Evolutionary conservation across 1,139 yeast genomes (phyloP), one percentile per base, ranked within the genome.

Genomic region (Geotrichum aggregatum): DNA sequence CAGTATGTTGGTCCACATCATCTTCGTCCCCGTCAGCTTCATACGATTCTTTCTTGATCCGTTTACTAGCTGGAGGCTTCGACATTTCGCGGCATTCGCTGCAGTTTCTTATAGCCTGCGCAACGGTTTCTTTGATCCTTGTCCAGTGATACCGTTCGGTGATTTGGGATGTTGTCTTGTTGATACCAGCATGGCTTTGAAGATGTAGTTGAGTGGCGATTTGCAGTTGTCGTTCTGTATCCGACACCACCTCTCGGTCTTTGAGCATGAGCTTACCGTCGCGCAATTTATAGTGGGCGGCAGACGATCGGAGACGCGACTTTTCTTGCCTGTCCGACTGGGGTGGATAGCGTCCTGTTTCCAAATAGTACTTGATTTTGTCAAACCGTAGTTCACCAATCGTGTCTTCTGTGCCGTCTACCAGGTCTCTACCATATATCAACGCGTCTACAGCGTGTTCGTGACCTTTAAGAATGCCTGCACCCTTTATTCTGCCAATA

Each of bases 131-230:
- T 67, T 92, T 91, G 57, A 92, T 86, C 49, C 95, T 78, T 1
- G 89, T 79, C 97, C 98, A 92, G 66, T 88, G 95, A 62, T 84
- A 92, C 60, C 79, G 78, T 58, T 86, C 94, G 0, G 94, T 79
- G 19, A 92, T 80, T 36, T 77, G 72, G 0, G 92, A 74, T 0
- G 97, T 89, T 1, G 95, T 84, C 63, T 84, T 86, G 68, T 92
- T 92, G 56, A 92, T 88, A 14, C 98, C 98, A 4, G 84, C 85
- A 65, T 89, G 97, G 52, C 78, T 78, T 16, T 78, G 71, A 58
- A 76, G 65, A 66, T 91, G 98, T n/a, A 80, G 69, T 47, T 81
- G 84, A 13, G 80, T 76, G 44, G 92, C 87, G 34, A 91, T 82
- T 57, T 80, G 83, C 47, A 84, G 66, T 69, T 91, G 98, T 52